These are phyloP conservation scores for Trichoderma arundinaceum DNA, from an alignment of 2,329 filamentous ascomycete species.

Conservation along the genomic window DNA sequence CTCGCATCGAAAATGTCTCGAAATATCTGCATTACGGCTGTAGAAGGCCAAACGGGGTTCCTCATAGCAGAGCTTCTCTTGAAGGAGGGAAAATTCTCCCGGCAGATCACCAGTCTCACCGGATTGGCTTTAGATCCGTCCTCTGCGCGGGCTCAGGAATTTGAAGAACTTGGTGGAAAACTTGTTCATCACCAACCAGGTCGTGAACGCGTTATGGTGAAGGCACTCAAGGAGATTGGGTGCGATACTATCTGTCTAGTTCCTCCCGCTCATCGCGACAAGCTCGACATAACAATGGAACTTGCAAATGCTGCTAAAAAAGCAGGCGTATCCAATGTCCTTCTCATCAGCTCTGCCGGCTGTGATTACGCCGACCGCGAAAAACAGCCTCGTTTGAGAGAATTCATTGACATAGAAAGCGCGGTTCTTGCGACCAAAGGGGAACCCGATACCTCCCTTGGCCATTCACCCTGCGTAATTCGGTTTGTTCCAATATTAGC, in stretches of 20 bases:
- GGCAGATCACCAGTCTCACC: slow-evolving; percentile 49
- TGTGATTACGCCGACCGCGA: slow-evolving; percentile 56
- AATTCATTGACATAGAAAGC: slow-evolving; percentile 58
- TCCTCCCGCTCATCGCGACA: slow-evolving; percentile 53
- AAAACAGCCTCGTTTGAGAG: slow-evolving; percentile 55
- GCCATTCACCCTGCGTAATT: slow-evolving; percentile 54
- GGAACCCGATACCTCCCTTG: slow-evolving; percentile 45
- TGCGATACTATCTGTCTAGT: slow-evolving; percentile 57
- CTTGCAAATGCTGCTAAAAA: slow-evolving; percentile 53
- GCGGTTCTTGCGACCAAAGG: slow-evolving; percentile 52
- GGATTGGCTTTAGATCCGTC: slow-evolving; percentile 50
- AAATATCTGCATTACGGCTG: slow-evolving; percentile 55
- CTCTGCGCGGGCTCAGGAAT: slow-evolving; percentile 47
- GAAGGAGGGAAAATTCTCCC: slow-evolving; percentile 49
- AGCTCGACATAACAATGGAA: slow-evolving; percentile 53
- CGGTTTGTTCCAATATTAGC: slow-evolving; percentile 40
- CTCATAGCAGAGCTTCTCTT: slow-evolving; percentile 57
- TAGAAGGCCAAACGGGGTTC: slow-evolving; percentile 58
- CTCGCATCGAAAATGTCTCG: slow-evolving; percentile 49
- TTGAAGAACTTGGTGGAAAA: slow-evolving; percentile 49
- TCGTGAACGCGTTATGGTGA: slow-evolving; percentile 46
- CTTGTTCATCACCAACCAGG: slow-evolving; percentile 52
- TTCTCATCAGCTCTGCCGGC: slow-evolving; percentile 55
- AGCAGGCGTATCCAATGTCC: slow-evolving; percentile 52
- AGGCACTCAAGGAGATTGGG: slow-evolving; percentile 49